phyloP scores from a whole-genome alignment of 176 grass and related monocot species.

The Alopecurus myosuroides region DNA sequence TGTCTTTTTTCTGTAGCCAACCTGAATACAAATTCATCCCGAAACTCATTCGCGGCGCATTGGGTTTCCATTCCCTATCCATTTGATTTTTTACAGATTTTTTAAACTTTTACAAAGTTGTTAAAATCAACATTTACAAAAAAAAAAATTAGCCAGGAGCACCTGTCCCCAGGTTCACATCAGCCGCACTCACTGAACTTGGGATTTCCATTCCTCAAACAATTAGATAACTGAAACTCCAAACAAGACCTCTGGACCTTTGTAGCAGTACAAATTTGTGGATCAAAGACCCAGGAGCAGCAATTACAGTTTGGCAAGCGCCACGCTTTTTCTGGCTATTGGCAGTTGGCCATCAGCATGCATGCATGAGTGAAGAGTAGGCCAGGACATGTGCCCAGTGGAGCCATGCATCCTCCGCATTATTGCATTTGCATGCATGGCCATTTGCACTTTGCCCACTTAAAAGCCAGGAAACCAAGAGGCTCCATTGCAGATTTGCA shows the following conservation, averaged over 20 bases:
- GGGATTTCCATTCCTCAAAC: not conserved
- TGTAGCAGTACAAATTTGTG: not conserved
- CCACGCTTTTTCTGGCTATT: not conserved
- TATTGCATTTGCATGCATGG: slow-evolving; percentile 20
- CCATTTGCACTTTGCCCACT: not conserved
- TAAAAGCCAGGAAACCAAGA: slow-evolving; percentile 3
- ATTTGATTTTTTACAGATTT: too few relatives aligned
- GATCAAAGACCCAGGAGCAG: not conserved
- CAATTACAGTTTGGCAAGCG: not conserved
- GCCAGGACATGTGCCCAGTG: slow-evolving; percentile 18
- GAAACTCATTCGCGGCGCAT: too few relatives aligned
- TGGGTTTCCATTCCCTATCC: too few relatives aligned
- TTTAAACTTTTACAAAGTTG: too few relatives aligned
- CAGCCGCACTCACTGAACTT: too few relatives aligned
- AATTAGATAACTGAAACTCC: not conserved
- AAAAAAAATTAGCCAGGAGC: too few relatives aligned
- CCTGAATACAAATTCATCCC: too few relatives aligned
- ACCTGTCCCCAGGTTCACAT: too few relatives aligned
- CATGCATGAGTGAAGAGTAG: not conserved
- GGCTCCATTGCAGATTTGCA: not conserved
- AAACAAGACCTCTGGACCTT: not conserved
- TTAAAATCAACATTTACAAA: too few relatives aligned
- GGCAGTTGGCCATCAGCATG: not conserved
- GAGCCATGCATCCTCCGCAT: slow-evolving; percentile 19
- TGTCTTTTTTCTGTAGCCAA: too few relatives aligned